A percentile compares a stretch with the other conserved stretches of the same genome.
Conservation (phyloP, 139 green algal genomes). For the Chlamydomonas incerta region DNA sequence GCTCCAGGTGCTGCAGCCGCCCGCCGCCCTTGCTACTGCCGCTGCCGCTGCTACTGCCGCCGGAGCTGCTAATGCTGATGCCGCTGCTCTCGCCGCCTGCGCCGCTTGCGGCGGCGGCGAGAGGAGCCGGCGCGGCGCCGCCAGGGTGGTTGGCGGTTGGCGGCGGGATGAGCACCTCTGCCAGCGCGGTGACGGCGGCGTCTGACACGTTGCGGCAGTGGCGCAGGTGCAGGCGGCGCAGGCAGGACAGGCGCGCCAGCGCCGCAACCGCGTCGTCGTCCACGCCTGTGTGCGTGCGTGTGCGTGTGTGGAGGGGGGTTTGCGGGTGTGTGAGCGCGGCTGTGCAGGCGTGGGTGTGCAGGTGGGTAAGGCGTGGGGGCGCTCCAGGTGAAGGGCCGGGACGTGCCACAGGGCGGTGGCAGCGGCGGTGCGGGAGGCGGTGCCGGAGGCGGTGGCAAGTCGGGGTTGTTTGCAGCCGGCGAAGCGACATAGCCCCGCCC, state of each 20-base stretch:
- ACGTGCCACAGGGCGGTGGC: not conserved
- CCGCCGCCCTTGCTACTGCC: not conserved
- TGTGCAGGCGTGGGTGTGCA: not conserved
- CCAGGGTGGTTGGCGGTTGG: too few relatives aligned
- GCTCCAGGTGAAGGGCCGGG: too few relatives aligned
- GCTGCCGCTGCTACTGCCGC: too few relatives aligned
- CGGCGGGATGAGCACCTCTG: not conserved
- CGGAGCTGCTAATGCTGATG: too few relatives aligned
- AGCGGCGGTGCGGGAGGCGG: too few relatives aligned
- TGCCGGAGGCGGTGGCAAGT: too few relatives aligned
- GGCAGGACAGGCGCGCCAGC: slow-evolving; percentile 6
- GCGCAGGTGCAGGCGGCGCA: slow-evolving; percentile 25
- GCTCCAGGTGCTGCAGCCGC: slow-evolving; percentile 24
- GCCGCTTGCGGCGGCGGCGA: too few relatives aligned
- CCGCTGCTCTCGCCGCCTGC: too few relatives aligned
- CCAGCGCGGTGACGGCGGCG: not conserved
- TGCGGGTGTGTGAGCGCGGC: not conserved
- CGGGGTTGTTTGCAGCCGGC: too few relatives aligned
- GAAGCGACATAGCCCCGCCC: too few relatives aligned
- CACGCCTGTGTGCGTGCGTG: not conserved
- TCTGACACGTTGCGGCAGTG: slow-evolving; percentile 33
- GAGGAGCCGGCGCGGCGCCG: too few relatives aligned
- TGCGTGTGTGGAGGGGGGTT: not conserved
- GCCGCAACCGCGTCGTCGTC: not conserved
- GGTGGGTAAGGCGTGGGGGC: too few relatives aligned